Base-by-base conservation (phyloP, 2,329 filamentous ascomycete species). In the Elsinoe arachidis region DNA sequence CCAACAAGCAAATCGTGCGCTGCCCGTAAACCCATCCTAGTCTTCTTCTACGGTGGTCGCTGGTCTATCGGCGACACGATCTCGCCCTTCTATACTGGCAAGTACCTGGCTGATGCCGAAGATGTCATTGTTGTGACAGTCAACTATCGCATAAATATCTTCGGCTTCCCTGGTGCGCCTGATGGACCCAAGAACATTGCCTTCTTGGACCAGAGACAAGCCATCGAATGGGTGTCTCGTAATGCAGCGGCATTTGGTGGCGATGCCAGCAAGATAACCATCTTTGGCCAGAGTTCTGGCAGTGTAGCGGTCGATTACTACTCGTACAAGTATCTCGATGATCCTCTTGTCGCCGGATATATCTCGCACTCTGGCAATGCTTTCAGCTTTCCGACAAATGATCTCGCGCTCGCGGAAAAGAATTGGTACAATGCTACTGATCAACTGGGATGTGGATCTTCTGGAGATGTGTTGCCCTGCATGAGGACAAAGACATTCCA, bases 31-130 rank as follows among this genome's bases (percentile, higher is more conserved):
- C 76, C 76, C 0, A 76, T 78, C 0, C 65, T 75, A 9, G 68
- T 73, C 35, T 80, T 76, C 66, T 68, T 76, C 43, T 72, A 73
- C 30, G 77, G 76, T 1, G 76, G 77, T 5, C 72, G 73, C 2
- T 51, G 46, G 30, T 51, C 39, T 4, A 58, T 52, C 21, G 56
- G 56, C 49, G 56, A 52, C 35, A 55, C 54, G 9, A 38, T 49
- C 21, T 56, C 54, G 17, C 41, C 54, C 19, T 75, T 74, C 58
- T 59, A 67, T 15, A 72, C 67, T 2, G 72, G 74, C 0, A 75
- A 69, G 57, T 73, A 77, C 57, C 67, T 74, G 9, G 74, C 75
- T 1, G 61, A 68, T 2, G 62, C 65, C 9, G 69, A 73, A 60
- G 65, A 67, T 3, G 71, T 72, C 57, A 71, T 76, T 56, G 73